Evolutionary conservation across 768 basidiomycete species (phyloP).

Genomic region (Clitopilus hobsonii): DNA sequence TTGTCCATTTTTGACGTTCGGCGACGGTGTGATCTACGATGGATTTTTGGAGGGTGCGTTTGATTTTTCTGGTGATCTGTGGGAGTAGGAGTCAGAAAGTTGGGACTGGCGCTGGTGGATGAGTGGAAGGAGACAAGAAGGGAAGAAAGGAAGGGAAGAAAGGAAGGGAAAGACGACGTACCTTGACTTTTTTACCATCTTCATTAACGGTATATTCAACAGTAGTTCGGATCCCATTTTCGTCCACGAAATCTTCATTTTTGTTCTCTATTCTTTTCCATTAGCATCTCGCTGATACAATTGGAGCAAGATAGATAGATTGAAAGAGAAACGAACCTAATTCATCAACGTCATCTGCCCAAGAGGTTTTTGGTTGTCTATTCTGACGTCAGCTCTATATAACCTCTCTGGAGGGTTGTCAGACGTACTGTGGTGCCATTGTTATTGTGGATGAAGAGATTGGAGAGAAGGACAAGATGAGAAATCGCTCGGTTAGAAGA

Average conservation of each 20-base stretch:
- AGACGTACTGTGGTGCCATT: not conserved
- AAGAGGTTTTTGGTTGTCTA: constrained; percentile 64
- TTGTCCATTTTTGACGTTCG: constrained; percentile 88
- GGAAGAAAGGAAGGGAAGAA: no score
- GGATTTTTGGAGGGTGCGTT: constrained; percentile 82
- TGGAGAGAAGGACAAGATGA: not conserved
- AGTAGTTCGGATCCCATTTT: constrained; percentile 83
- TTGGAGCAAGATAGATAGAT: not conserved
- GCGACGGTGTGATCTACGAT: constrained; percentile 94
- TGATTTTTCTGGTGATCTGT: constrained; percentile 83
- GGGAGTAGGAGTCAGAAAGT: not conserved
- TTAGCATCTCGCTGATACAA: not conserved
- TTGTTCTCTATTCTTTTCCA: constrained; percentile 34
- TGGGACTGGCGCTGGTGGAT: not conserved
- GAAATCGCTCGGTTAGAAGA: not conserved
- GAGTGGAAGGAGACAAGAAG: no score
- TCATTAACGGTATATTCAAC: constrained; percentile 84
- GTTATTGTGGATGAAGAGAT: not conserved
- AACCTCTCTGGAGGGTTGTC: not conserved
- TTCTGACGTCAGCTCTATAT: not conserved
- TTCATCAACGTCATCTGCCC: constrained; percentile 87
- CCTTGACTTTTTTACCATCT: constrained; percentile 94
- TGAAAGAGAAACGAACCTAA: constrained; percentile 57
- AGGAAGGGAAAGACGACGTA: no score
- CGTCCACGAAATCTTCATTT: constrained; percentile 71